Base-by-base conservation (phyloP, 1,139 yeast genomes). In the Geotrichum candidum region DNA sequence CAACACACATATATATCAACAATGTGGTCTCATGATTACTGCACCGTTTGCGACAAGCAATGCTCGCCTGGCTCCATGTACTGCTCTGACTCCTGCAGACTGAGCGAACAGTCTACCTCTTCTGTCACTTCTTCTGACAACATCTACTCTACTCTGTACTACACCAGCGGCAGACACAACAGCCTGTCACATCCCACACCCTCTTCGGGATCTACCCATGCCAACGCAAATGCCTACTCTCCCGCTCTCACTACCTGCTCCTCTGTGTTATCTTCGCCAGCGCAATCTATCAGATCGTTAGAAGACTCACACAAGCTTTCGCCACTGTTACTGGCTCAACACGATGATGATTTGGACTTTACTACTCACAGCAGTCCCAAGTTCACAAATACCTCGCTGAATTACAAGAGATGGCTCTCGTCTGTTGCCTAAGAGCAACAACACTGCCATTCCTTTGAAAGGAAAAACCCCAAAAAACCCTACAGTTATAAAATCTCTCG, bases 1-100 rank as follows among this genome's bases (percentile, higher is more conserved):
- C 45, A 13, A 48, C 45, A 56, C 63, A 58, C 51, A 61, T 57
- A 41, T 38, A 63, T 35, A 54, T 22, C 25, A 18, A 33, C 58
- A 54, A 75, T 74, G 73, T 77, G 80, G 79, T 67, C 76, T 52
- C 77, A 73, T 65, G 80, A 77, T 66, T 77, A 68, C 66, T 77
- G 80, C 73, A 73, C 78, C 59, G 80, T 77, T 58, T 77, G 80
- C 71, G 79, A 77, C 69, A 77, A 76, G 67, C 78, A 76, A 66
- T 61, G 64, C 60, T 53, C 64, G 38, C 61, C 64, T 11, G 60
- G 60, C 11, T 48, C 64, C 23, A 61, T 61, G 64, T 61, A 61
- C 73, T 77, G 80, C 72, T 76, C 78, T 11, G 76, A 75, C 55
- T 61, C 65, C 31, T 77, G 80, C 70, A 69, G 76, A 29, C 51